These are phyloP conservation scores for Candida silvatica DNA, from an alignment of 805 yeast genomes.

Conservation along the genomic window DNA sequence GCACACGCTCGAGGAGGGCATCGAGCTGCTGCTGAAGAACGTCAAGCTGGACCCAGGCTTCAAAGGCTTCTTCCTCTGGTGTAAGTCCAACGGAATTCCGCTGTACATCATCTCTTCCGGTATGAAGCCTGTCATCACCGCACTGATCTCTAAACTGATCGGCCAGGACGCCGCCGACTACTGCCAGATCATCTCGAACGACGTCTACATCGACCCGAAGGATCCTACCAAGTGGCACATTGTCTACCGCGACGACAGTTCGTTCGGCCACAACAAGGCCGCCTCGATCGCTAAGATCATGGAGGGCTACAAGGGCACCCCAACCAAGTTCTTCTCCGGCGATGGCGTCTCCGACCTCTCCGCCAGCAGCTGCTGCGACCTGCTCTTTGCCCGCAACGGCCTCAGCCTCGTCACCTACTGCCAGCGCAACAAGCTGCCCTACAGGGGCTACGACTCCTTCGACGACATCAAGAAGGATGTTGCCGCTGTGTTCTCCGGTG, in stretches of 20 bases:
- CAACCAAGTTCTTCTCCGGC: slow-evolving; percentile 84
- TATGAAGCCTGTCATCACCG: slow-evolving; percentile 85
- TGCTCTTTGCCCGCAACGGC: slow-evolving; percentile 89
- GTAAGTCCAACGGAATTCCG: slow-evolving; percentile 63
- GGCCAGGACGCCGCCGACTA: slow-evolving; percentile 67
- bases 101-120: slow-evolving; percentile 87
- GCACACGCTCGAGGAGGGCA: slow-evolving; percentile 59
- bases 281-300: slow-evolving; percentile 46
- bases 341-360: slow-evolving; percentile 95
- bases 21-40: slow-evolving; percentile 55
- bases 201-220: slow-evolving; percentile 36
- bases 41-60: slow-evolving; percentile 88
- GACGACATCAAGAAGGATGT: slow-evolving; percentile 63
- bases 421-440: slow-evolving; percentile 71
- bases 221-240: slow-evolving; percentile 62
- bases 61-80: slow-evolving; percentile 72
- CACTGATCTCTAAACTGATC: slow-evolving; percentile 62
- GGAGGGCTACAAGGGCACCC: slow-evolving; percentile 30
- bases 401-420: slow-evolving; percentile 85
- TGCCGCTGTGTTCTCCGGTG: slow-evolving; percentile 17
- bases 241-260: slow-evolving; percentile 73
- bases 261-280: slow-evolving; percentile 94
- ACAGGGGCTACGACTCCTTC: slow-evolving; percentile 72
- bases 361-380: slow-evolving; percentile 92
- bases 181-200: slow-evolving; percentile 76